Conservation (phyloP, 2,329 filamentous ascomycete species). For the Calonectria ilicicola region DNA sequence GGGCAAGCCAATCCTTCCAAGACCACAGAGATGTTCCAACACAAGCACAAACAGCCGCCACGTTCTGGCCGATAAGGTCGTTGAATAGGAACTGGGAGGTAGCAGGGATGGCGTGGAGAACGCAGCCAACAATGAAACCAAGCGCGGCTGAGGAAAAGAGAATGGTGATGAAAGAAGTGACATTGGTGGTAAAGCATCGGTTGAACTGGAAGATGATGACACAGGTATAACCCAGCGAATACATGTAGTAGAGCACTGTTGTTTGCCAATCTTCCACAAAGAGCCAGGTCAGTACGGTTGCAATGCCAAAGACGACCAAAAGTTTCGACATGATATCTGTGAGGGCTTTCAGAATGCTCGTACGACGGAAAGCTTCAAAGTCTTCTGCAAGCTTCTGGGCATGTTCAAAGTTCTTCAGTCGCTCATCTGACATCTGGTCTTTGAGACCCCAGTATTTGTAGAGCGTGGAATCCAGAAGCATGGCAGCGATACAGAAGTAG, state of each 20-base stretch:
- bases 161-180: slow-evolving; percentile 21
- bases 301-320: slow-evolving; percentile 23
- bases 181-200: slow-evolving; percentile 29
- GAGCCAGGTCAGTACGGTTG: slow-evolving; percentile 23
- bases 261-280: slow-evolving; percentile 22
- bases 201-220: slow-evolving; percentile 32
- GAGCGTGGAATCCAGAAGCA: slow-evolving; percentile 28
- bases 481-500: slow-evolving; percentile 32
- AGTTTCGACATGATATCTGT: slow-evolving; percentile 23
- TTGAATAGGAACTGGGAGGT: slow-evolving; percentile 22
- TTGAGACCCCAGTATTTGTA: slow-evolving; percentile 33
- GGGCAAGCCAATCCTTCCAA: slow-evolving; percentile 22
- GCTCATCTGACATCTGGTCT: slow-evolving; percentile 25
- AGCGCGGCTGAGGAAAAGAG: slow-evolving; percentile 25
- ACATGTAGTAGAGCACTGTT: slow-evolving; percentile 25
- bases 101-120: slow-evolving; percentile 22
- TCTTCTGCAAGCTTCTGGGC: slow-evolving; percentile 13
- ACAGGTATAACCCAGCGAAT: slow-evolving; percentile 20
- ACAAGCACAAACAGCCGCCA: slow-evolving; percentile 20
- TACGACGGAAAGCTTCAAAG: slow-evolving; percentile 20
- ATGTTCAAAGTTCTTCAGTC: slow-evolving; percentile 21
- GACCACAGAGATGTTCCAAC: slow-evolving; percentile 24
- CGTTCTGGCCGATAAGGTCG: slow-evolving; percentile 25
- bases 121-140: slow-evolving; percentile 24
- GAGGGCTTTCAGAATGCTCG: slow-evolving; percentile 22